phyloP scores from a whole-genome alignment of 345 rosid genomes.

The Nephelium lappaceum region DNA sequence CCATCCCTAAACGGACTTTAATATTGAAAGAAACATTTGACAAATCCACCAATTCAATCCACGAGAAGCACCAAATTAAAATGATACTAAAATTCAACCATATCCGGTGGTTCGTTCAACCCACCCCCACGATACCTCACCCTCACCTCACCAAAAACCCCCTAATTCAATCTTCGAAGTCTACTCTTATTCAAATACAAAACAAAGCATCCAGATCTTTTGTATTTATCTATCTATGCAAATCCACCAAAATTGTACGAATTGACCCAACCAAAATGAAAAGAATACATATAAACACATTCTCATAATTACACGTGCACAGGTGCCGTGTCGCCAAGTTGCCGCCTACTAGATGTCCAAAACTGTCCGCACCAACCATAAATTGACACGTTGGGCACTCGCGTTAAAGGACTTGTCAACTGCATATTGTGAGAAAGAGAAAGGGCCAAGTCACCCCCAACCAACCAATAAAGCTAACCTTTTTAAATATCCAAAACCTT shows the following conservation, averaged over 20 bases:
- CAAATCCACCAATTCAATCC: not conserved
- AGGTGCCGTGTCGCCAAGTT: slow-evolving; percentile 12
- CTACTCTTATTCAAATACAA: slow-evolving; percentile 21
- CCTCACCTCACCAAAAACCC: not conserved
- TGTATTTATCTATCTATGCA: slow-evolving; percentile 21
- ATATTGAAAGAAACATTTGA: not conserved
- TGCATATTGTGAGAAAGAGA: not conserved
- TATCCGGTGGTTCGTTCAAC: slow-evolving; percentile 33
- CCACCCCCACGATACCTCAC: slow-evolving; percentile 2
- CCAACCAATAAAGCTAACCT: slow-evolving; percentile 20
- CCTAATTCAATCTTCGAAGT: slow-evolving; percentile 15
- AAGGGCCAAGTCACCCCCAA: slow-evolving; percentile 20
- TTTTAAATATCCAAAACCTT: not conserved
- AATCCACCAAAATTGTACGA: slow-evolving; percentile 8
- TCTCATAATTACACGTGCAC: not conserved
- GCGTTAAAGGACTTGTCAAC: slow-evolving; percentile 32
- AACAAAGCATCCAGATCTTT: slow-evolving; percentile 11
- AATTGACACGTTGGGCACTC: slow-evolving; percentile 33
- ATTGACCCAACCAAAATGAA: not conserved
- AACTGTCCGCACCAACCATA: slow-evolving; percentile 20
- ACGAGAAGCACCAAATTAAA: not conserved
- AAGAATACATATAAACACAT: not conserved
- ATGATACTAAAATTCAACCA: slow-evolving; percentile 27
- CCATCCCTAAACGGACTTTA: not conserved
- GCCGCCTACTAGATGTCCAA: not conserved